Percentiles rank a stretch among this genome's conserved stretches.
Evolutionary conservation across 1,284 basidiomycete genomes (phyloP).

Genomic region (Tilletia walkeri): DNA sequence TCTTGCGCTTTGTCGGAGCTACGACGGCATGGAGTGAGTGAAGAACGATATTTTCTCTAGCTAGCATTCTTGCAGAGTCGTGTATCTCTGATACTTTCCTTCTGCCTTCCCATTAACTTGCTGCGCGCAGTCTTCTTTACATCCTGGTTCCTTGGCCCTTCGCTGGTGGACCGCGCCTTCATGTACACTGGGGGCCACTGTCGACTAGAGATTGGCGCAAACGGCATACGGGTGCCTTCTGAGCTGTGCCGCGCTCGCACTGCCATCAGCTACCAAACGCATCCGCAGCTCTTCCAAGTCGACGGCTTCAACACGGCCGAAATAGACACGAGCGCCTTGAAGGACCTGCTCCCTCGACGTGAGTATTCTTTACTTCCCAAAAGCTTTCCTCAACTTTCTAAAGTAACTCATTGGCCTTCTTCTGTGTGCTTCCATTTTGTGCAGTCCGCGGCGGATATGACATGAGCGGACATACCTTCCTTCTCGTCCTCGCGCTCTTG

Average conservation of each 20-base stretch:
- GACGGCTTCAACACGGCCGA: conserved; percentile 11
- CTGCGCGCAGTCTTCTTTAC: conserved; percentile 57
- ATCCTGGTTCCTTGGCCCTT: conserved; percentile 87
- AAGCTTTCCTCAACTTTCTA: neutral
- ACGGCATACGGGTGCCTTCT: conserved; percentile 1
- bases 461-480: conserved; percentile 88
- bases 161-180: conserved; percentile 73
- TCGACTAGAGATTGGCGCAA: conserved; percentile 16
- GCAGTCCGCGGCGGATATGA: conserved; percentile 77
- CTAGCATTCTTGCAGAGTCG: too few relatives aligned
- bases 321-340: conserved; percentile 13
- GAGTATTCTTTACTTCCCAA: conserved; percentile 17
- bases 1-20: conserved; percentile 66
- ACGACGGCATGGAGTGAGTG: conserved; percentile 72
- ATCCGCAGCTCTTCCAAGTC: conserved; percentile 66
- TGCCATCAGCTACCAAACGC: conserved; percentile 64
- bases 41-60: neutral
- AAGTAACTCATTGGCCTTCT: too few relatives aligned
- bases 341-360: conserved; percentile 20
- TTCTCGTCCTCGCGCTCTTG: conserved; percentile 78
- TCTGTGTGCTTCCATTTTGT: neutral
- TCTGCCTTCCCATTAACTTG: too few relatives aligned
- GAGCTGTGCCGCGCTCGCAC: conserved; percentile 40
- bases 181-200: conserved; percentile 79
- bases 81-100: neutral